Base-by-base conservation (phyloP, 805 yeast genomes). In the Teunomyces aglyptinius region DNA sequence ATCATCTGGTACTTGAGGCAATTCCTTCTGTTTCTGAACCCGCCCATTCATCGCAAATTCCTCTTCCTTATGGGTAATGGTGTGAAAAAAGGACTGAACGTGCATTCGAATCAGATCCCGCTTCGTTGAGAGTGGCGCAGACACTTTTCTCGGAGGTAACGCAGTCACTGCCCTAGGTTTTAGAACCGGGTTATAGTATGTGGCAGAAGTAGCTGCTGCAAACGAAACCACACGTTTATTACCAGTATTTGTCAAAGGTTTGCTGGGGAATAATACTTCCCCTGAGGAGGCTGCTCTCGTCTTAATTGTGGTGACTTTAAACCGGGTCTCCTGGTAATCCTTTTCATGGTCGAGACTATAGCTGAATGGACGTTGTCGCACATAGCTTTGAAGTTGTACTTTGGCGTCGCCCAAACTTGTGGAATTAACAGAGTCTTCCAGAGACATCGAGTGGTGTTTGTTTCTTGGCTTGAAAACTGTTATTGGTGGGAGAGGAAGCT, bases 281-380 rank as follows among this genome's bases (percentile, higher is more conserved):
- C 39, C 39, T 3, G 39, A 36, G n/a, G 39, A 36, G 3, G 10
- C 39, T 4, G 39, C 16, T 22, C 39, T 12, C 5, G 39, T 22
- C 15, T 33, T 41, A 5, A 29, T 15, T 12, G 24, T 29, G 6
- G 19, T 29, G 15, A 41, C 36, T 15, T 41, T 41, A 34, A 41
- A 41, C 45, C 46, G 44, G 27, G 54, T 45, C 35, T 41, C 41
- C 4, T 45, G 44, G 45, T 67, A 67, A 33, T 64, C 58, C 27
- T 48, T 52, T 4, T 57, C 55, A 6, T 50, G 34, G 43, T 65
- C 71, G 18, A 67, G 52, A 46, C 64, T 56, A 39, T 46, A 57
- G 43, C 62, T 61, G 46, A 56, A 60, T 2, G 69, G 69, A 28
- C 61, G 47, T 48, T 63, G 65, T 39, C 61, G 49, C 2, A 63